Evolutionary conservation across 2,329 filamentous ascomycete species (phyloP), one percentile per base, ranked within the genome.

Genomic region (Aspergillus amoenus): DNA sequence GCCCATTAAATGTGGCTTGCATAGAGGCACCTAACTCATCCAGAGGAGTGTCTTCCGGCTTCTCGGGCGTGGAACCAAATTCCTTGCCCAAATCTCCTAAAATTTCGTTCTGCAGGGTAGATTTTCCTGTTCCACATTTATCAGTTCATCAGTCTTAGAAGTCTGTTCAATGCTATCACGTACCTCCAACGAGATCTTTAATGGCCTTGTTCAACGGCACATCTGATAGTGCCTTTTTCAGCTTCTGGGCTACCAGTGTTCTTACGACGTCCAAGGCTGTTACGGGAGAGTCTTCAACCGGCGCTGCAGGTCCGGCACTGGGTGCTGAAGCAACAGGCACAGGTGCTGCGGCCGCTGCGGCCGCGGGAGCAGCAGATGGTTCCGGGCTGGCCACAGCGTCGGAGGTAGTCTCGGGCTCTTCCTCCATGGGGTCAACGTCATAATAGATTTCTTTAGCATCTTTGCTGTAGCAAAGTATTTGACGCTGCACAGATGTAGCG

Each of bases 381-480:
- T 75, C 66, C 47, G 73, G 70, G 18, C 78, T 65, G 43, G 71
- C 63, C 21, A 75, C 71, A 15, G 80, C 72, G 34, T 71, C 59
- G 17, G 67, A 54, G 27, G 74, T 55, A 52, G 83, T 73, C 50
- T 89, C 88, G 46, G 89, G 84, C 76, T 97, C 94, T 57, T 99
- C 94, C 70, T 95, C 91, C 30, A 96, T 82, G 0, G 94, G 94
- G 71, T 99, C 94, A 44, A 96, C 93, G 73, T 97, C 93, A 78
- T 99, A 99, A 82, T 99, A 99, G 64, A 99, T 99, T 77, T 99
- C 94, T 76, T 97, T 97, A 56, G 92, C 90, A 72, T 99, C 94
- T 78, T 99, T 99, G 83, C 96, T 97, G 82, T 97, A 99, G 82
- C 94, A 97, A 56, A 99, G 85, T 73, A 99, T 97, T 77, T 97